phyloP scores from a whole-genome alignment of 2,329 filamentous ascomycete species.

The Teratosphaeria viscida region DNA sequence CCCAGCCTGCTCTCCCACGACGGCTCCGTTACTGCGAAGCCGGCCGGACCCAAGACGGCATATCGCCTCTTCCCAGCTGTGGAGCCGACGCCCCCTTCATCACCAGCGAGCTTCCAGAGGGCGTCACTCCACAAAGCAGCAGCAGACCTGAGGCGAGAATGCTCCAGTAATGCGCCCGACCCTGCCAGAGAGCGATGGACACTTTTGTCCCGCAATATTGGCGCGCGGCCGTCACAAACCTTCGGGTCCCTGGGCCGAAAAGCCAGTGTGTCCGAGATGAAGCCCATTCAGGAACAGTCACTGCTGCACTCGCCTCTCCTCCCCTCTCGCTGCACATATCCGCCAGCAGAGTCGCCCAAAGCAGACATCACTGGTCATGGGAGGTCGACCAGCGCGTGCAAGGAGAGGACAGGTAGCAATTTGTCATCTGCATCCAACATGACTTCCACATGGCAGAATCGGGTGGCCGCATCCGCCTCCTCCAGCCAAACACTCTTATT shows the following conservation, averaged over 20 bases:
- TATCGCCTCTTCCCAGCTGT: conserved; percentile 21
- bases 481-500: conserved; percentile 1
- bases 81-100: conserved; percentile 16
- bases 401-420: not conserved
- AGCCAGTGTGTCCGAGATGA: conserved; percentile 2
- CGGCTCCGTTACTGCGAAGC: not conserved
- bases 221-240: not conserved
- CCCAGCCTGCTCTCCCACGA: not conserved
- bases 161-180: conserved; percentile 17
- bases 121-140: conserved; percentile 9
- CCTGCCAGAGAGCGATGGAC: conserved; percentile 1
- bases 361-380: conserved; percentile 4
- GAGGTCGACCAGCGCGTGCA: conserved; percentile 5
- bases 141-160: conserved; percentile 8
- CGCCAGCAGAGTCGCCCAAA: not conserved
- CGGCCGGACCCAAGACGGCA: conserved; percentile 1
- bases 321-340: conserved; percentile 2
- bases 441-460: not conserved
- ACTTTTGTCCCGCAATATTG: not conserved
- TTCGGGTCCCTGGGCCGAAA: not conserved
- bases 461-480: conserved; percentile 1
- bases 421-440: not conserved
- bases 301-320: conserved; percentile 6
- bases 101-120: conserved; percentile 13
- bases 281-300: conserved; percentile 6